A percentile compares a stretch with the other conserved stretches of the same genome.
These are phyloP conservation scores for Scedosporium minutisporum DNA, from an alignment of 2,329 filamentous ascomycete genomes.

Conservation along the genomic window DNA sequence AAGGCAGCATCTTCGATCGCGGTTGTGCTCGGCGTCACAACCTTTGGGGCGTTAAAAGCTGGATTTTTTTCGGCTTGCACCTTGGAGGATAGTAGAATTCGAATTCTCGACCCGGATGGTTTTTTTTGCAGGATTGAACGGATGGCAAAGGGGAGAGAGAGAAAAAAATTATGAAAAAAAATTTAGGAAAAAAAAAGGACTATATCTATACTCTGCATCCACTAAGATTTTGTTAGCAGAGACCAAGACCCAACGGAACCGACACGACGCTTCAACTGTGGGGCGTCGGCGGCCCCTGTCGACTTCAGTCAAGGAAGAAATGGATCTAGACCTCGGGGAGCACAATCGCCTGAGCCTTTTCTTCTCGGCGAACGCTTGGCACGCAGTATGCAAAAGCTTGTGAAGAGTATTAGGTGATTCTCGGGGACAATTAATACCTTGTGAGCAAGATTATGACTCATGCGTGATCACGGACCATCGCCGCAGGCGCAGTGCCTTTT, in stretches of 20 bases:
- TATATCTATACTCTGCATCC: too few species aligned
- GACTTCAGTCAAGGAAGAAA: too few species aligned
- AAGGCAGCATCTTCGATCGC: not conserved
- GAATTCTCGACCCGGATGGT: not conserved
- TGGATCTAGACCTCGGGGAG: slow-evolving; percentile 8
- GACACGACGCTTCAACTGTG: slow-evolving; percentile 6
- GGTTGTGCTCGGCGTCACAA: not conserved
- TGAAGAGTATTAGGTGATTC: too few species aligned
- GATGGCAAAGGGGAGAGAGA: not conserved
- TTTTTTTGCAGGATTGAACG: not conserved
- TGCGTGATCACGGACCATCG: too few species aligned
- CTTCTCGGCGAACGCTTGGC: too few species aligned
- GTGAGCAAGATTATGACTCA: too few species aligned
- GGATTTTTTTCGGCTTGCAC: not conserved
- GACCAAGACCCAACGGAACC: slow-evolving; percentile 5
- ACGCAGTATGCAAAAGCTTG: too few species aligned
- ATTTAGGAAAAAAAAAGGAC: not conserved
- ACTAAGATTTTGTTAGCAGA: too few species aligned
- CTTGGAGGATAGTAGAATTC: not conserved
- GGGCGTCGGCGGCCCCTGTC: not conserved
- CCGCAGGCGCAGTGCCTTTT: too few species aligned
- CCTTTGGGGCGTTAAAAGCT: not conserved
- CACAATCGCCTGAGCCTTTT: not conserved
- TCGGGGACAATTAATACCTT: too few species aligned
- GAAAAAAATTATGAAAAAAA: not conserved